Conservation (phyloP, 257 asterid species). For the Capsicum baccatum region DNA sequence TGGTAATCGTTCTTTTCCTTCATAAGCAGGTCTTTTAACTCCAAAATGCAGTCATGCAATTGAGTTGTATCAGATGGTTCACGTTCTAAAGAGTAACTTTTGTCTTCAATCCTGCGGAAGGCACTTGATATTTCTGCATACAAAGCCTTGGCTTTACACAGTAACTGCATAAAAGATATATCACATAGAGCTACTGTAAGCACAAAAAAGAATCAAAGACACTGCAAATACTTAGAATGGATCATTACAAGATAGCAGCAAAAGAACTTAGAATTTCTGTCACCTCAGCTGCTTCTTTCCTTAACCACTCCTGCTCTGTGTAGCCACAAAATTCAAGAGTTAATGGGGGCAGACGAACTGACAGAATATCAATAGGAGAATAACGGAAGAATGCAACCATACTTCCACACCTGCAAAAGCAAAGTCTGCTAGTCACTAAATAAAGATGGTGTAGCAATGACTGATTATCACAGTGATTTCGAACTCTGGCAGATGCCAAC, state of each 20-base stretch:
- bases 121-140: conserved; percentile 68
- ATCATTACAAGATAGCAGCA: background rate
- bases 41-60: conserved; percentile 57
- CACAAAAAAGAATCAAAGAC: background rate
- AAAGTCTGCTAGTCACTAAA: conserved; percentile 18
- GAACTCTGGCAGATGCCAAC: background rate
- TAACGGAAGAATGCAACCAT: conserved; percentile 90
- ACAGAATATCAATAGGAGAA: conserved; percentile 79
- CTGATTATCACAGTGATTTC: conserved; percentile 12
- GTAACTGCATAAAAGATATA: conserved; percentile 56
- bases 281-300: conserved; percentile 81
- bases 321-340: conserved; percentile 70
- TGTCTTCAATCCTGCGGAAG: conserved; percentile 56
- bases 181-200: conserved; percentile 17
- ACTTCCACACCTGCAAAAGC: conserved; percentile 71
- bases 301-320: conserved; percentile 68
- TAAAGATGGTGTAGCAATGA: background rate
- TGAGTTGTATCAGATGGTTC: conserved; percentile 59
- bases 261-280: conserved; percentile 11
- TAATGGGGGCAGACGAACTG: conserved; percentile 83
- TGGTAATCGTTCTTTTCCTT: conserved; percentile 56
- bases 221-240: background rate
- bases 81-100: conserved; percentile 49
- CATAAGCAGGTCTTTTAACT: conserved; percentile 59
- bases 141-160: conserved; percentile 64